Conservation (phyloP, 768 basidiomycete species). For the Psilocybe cyanescens region DNA sequence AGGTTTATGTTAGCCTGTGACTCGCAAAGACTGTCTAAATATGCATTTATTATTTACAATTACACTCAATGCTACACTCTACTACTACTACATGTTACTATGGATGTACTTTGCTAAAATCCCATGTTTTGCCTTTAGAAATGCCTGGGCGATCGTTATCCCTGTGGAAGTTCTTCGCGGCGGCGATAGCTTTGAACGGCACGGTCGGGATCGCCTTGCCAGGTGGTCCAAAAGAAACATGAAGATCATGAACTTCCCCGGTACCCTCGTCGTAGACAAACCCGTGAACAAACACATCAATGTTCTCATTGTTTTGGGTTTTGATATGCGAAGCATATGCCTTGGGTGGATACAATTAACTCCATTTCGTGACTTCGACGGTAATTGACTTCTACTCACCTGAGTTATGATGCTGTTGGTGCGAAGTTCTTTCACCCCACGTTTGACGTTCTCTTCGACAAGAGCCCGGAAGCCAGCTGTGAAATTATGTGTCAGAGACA, state of each 20-base stretch:
- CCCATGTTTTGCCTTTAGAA: slow-evolving; percentile 29
- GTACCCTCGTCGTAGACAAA: slow-evolving; percentile 58
- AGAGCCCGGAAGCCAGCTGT: slow-evolving; percentile 42
- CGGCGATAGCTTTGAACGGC: slow-evolving; percentile 34
- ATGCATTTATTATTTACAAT: no score
- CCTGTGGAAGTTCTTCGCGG: slow-evolving; percentile 31
- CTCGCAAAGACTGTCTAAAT: no score
- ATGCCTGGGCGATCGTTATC: slow-evolving; percentile 23
- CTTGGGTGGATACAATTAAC: slow-evolving; percentile 8
- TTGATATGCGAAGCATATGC: slow-evolving; percentile 25
- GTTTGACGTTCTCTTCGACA: slow-evolving; percentile 54
- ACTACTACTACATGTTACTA: no score
- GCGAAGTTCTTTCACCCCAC: slow-evolving; percentile 42
- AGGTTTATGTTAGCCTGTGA: no score
- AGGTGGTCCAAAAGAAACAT: slow-evolving; percentile 44
- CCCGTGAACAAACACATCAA: slow-evolving; percentile 54
- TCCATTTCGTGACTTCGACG: neutral
- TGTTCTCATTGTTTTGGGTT: slow-evolving; percentile 23
- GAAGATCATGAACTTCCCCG: slow-evolving; percentile 52
- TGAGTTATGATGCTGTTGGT: slow-evolving; percentile 39
- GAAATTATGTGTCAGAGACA: neutral
- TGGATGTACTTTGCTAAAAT: slow-evolving; percentile 10
- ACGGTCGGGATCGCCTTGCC: slow-evolving; percentile 35
- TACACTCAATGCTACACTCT: no score
- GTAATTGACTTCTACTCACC: slow-evolving; percentile 18